phyloP scores from a whole-genome alignment of 2,329 filamentous ascomycete genomes.

The Orbilia blumenaviensis region DNA sequence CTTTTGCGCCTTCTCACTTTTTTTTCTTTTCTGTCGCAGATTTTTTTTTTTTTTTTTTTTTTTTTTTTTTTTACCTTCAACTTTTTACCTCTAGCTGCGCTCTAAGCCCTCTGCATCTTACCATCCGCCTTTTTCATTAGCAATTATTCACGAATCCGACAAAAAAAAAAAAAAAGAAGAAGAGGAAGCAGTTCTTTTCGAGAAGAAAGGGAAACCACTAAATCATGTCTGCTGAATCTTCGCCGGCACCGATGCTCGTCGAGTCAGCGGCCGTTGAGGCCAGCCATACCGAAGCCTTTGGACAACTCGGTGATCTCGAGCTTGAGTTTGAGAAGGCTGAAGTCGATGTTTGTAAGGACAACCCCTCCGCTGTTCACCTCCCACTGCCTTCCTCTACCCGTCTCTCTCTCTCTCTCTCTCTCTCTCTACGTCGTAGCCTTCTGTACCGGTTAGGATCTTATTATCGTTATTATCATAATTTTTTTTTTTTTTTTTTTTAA shows the following conservation, averaged over 20 bases:
- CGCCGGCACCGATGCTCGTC: conserved; percentile 30
- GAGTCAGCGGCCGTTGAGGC: conserved; percentile 55
- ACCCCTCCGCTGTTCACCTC: too few species aligned
- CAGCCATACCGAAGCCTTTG: conserved; percentile 70
- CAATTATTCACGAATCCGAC: too few species aligned
- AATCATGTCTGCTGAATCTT: conserved; percentile 31
- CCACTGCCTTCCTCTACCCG: too few species aligned
- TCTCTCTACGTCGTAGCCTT: not conserved
- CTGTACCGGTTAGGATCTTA: not conserved
- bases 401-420: conserved; percentile 18
- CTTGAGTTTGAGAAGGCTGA: conserved; percentile 85
- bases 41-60: not conserved
- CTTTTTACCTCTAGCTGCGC: too few species aligned
- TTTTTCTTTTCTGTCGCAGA: not conserved
- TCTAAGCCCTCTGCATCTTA: too few species aligned
- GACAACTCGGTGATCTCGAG: conserved; percentile 81
- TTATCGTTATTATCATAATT: too few species aligned
- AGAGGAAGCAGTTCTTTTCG: too few species aligned
- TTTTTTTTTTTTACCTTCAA: not conserved
- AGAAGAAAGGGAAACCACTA: not conserved
- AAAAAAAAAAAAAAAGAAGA: too few species aligned
- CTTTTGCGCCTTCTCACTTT: not conserved
- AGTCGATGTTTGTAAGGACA: conserved; percentile 78
- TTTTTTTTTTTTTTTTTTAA: too few species aligned
- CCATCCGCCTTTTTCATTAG: too few species aligned